phyloP scores from a whole-genome alignment of 2,329 filamentous ascomycete genomes.

The Colletotrichum sp. region DNA sequence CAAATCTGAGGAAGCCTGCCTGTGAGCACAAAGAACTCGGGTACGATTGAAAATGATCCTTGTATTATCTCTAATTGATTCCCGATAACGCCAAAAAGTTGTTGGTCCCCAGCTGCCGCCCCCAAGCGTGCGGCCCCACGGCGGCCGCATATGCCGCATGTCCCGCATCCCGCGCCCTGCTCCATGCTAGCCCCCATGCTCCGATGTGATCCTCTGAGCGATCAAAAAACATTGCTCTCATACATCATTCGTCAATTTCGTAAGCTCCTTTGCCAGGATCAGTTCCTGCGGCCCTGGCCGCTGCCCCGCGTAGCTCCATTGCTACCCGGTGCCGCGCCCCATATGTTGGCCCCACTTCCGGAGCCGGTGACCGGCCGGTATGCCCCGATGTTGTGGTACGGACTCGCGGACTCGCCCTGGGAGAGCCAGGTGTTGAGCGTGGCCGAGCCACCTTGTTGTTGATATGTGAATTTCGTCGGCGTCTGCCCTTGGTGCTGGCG shows the following conservation, averaged over 20 bases:
- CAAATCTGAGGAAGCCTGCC: neutral
- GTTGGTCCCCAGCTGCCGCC: neutral
- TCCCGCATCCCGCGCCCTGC: neutral
- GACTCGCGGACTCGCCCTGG: neutral
- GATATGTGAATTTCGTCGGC: neutral
- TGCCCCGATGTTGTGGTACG: neutral
- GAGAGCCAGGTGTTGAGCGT: conserved; percentile 6
- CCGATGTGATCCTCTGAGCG: neutral
- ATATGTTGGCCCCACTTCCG: neutral
- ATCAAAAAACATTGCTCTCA: neutral
- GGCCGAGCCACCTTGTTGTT: neutral
- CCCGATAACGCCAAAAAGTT: neutral
- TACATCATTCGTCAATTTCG: neutral
- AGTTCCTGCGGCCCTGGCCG: neutral
- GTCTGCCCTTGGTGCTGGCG: neutral
- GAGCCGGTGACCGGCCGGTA: neutral
- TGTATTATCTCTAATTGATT: neutral
- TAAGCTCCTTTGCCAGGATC: neutral
- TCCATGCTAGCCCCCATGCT: neutral
- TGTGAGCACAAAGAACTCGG: neutral
- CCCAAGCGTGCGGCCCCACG: neutral
- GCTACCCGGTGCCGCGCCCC: neutral
- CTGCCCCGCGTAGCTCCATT: conserved; percentile 8
- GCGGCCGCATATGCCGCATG: neutral
- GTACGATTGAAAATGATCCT: neutral